Evolutionary conservation across 148 eudicot genomes (phyloP).

Genomic region (Selenicereus undatus): DNA sequence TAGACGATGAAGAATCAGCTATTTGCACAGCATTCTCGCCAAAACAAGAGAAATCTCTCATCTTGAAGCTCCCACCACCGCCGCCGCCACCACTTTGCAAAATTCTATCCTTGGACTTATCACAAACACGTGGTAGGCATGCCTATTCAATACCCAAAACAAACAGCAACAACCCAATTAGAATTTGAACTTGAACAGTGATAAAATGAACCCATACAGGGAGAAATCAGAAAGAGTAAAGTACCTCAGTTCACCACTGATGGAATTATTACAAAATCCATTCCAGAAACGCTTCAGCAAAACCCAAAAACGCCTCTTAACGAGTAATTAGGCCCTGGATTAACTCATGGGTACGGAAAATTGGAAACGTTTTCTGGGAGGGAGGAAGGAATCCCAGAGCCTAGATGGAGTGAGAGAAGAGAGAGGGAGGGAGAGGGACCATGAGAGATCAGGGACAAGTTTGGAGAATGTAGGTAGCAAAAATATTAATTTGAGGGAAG

Average conservation of each 20-base stretch:
- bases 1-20: conserved; percentile 58
- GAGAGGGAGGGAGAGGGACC: conserved; percentile 20
- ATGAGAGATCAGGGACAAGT: conserved; percentile 33
- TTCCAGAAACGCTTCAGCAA: conserved; percentile 17
- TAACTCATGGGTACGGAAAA: conserved; percentile 1
- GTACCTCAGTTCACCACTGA: conserved; percentile 26
- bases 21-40: conserved; percentile 62
- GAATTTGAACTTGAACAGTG: neutral
- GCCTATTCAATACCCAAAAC: conserved; percentile 18
- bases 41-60: conserved; percentile 66
- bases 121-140: conserved; percentile 35
- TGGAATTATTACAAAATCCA: conserved; percentile 14
- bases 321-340: conserved; percentile 5
- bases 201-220: neutral
- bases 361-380: conserved; percentile 23
- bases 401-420: conserved; percentile 18
- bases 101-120: conserved; percentile 26
- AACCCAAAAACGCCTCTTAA: conserved; percentile 1
- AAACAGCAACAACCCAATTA: conserved; percentile 9
- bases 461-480: conserved; percentile 35
- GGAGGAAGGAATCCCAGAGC: conserved; percentile 25
- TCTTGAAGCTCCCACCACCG: conserved; percentile 19
- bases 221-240: conserved; percentile 15
- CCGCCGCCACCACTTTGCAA: conserved; percentile 8
- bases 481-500: conserved; percentile 20